phyloP scores from a whole-genome alignment of 2,329 filamentous ascomycete genomes.

The Leptosphaerulina australis region DNA sequence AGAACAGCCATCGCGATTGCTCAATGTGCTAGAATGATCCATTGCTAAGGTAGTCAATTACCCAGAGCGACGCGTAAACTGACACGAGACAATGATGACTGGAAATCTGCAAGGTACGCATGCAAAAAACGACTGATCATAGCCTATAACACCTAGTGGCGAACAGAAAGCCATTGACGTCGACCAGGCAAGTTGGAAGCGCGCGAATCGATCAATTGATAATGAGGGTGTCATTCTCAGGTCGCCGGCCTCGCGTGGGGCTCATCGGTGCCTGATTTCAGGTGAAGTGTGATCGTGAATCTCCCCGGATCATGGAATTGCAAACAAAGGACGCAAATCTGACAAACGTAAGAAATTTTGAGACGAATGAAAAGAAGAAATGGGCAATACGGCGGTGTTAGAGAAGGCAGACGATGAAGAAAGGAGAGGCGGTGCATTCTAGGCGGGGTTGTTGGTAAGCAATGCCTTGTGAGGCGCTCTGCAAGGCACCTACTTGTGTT shows the following conservation, averaged over 20 bases:
- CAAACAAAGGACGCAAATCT: background rate
- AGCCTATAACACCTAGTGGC: constrained; percentile 4
- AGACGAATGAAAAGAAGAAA: background rate
- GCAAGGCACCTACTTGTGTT: background rate
- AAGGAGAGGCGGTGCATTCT: constrained; percentile 7
- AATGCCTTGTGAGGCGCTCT: constrained; percentile 11
- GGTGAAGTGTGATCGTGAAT: constrained; percentile 1
- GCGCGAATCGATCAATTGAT: constrained; percentile 2
- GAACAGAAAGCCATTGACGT: background rate
- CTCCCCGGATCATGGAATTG: background rate
- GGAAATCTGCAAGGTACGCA: constrained; percentile 9
- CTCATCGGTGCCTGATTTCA: constrained; percentile 9
- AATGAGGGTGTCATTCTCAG: constrained; percentile 9
- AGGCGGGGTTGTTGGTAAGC: constrained; percentile 3
- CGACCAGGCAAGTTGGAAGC: constrained; percentile 8
- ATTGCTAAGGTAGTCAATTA: constrained; percentile 1
- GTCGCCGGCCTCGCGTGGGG: constrained; percentile 15
- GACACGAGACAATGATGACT: constrained; percentile 9
- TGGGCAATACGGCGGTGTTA: constrained; percentile 6
- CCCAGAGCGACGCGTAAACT: background rate
- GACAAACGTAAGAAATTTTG: background rate
- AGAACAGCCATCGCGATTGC: constrained; percentile 7
- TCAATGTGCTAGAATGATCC: background rate
- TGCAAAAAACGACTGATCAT: background rate
- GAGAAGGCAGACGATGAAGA: constrained; percentile 2